Evolutionary conservation across 352 stramenopile species (phyloP), one percentile per base, ranked within the genome.

Genomic region (Plasmopara halstedii): DNA sequence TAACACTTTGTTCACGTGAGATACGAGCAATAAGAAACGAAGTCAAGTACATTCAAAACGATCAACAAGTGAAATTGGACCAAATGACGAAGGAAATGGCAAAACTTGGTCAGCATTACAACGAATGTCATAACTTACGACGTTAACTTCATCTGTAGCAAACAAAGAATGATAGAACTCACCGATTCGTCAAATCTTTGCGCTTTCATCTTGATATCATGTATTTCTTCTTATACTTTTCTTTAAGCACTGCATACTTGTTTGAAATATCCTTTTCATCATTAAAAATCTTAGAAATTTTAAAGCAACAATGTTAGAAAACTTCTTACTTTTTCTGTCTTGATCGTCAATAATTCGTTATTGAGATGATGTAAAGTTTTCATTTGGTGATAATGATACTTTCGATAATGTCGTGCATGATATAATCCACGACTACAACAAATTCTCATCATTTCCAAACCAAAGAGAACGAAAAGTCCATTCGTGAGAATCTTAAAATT

Each of bases 211-310:
- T 29, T 10, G 11, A 29, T 35, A 68, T 56, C 19, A 70, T 50
- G 50, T 90, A 87, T 50, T 90, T 90, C 53, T 83, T 79, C 26
- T 61, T 67, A 58, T 90, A 90, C 39, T 82, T 84, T 50, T 84
- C 67, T 45, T 77, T 81, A 26, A 90, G 55, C n/a, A 50, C 56
- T 20, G 75, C 58, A 46, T 86, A 90, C 58, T 87, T 90, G 47
- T 33, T 68, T 22, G 71, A 81, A 51, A 90, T 77, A 33, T 86
- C 71, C 75, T 87, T n/a, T n/a, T n/a, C n/a, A n/a, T n/a, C n/a
- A n/a, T n/a, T n/a, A n/a, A n/a, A n/a, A n/a, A n/a, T n/a, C n/a
- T n/a, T n/a, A n/a, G n/a, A n/a, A n/a, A n/a, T n/a, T n/a, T 29
- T 4, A 29, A 6, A 29, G 25, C 25, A 1, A 29, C 25, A 29